A percentile compares a stretch with the other conserved stretches of the same genome.
Conservation (phyloP, 225 moss, liverwort and hornwort species). For the Thuidium tamariscinum region DNA sequence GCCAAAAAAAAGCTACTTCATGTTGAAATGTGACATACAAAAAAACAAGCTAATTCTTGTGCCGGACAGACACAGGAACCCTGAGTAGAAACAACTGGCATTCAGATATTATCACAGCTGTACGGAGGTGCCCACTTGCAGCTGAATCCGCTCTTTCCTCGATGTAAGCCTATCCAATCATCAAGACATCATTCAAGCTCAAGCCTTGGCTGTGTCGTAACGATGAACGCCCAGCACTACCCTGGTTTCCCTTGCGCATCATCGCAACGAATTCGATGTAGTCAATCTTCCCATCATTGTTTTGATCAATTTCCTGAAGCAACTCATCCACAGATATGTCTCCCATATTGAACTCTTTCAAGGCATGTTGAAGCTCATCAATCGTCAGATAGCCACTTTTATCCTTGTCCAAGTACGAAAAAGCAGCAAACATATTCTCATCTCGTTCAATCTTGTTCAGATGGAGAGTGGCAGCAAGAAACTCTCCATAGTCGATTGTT, state of each 20-base stretch:
- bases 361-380: slow-evolving; percentile 79
- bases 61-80: not conserved
- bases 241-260: slow-evolving; percentile 79
- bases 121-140: not conserved
- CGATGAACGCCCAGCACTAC: slow-evolving; percentile 52
- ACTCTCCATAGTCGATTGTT: slow-evolving; percentile 80
- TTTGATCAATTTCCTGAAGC: slow-evolving; percentile 64
- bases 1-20: not conserved
- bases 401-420: slow-evolving; percentile 81
- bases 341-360: slow-evolving; percentile 66
- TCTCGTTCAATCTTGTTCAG: slow-evolving; percentile 87
- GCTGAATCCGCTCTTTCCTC: not conserved
- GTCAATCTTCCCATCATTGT: slow-evolving; percentile 80
- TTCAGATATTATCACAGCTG: not conserved
- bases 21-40: not conserved
- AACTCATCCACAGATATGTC: slow-evolving; percentile 76
- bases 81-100: not conserved
- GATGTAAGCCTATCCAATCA: slow-evolving; percentile 32
- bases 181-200: slow-evolving; percentile 68
- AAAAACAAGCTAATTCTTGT: not conserved
- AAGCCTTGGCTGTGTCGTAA: slow-evolving; percentile 74
- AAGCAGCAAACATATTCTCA: slow-evolving; percentile 80
- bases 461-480: slow-evolving; percentile 80
- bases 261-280: slow-evolving; percentile 83
- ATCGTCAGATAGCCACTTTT: slow-evolving; percentile 73